phyloP scores from a whole-genome alignment of 176 grass and related monocot genomes.

The Oryza nivara region DNA sequence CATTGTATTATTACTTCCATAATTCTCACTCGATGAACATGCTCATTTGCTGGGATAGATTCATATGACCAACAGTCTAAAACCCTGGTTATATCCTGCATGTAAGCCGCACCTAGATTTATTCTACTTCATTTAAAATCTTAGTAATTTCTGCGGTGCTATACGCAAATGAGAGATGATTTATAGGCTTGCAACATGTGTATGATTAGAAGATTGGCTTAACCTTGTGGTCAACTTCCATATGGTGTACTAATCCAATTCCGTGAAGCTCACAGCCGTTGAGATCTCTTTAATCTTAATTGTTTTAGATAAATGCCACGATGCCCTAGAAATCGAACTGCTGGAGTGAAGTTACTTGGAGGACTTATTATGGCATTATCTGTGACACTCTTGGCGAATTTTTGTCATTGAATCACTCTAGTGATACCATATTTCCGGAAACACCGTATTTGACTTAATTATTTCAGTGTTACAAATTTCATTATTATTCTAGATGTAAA shows the following conservation, averaged over 20 bases:
- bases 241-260: constrained; percentile 5
- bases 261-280: not conserved
- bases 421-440: not conserved
- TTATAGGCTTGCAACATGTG: not conserved
- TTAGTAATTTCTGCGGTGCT: not conserved
- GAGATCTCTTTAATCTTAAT: not conserved
- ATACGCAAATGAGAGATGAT: constrained; percentile 7
- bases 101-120: constrained; percentile 1
- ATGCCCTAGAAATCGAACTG: not conserved
- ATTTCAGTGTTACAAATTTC: not conserved
- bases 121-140: not conserved
- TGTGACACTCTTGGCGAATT: not conserved
- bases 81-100: constrained; percentile 7
- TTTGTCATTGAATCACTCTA: not conserved
- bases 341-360: not conserved
- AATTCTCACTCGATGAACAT: not conserved
- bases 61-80: not conserved
- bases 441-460: not conserved
- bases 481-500: not conserved
- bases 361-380: not conserved
- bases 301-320: not conserved
- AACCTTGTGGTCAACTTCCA: not conserved
- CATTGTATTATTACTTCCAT: not conserved
- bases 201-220: not conserved
- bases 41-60: not conserved